phyloP scores from a whole-genome alignment of 2,329 filamentous ascomycete genomes.

The Pezicula radicicola region DNA sequence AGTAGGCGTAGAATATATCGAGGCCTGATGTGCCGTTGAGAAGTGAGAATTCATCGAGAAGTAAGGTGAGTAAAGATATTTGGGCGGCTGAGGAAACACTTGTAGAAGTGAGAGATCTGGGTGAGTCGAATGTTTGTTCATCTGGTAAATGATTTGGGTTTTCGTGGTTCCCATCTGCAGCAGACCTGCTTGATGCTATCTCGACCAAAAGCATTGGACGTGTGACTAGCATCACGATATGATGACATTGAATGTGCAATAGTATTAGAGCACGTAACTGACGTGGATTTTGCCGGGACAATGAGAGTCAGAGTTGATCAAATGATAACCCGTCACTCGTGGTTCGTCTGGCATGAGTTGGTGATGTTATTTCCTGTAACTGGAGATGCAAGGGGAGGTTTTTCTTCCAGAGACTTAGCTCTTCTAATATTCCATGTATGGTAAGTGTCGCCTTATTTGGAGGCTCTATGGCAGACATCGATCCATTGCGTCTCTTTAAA shows the following conservation, averaged over 20 bases:
- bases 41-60: slow-evolving; percentile 30
- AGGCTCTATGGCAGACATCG: too few relatives aligned
- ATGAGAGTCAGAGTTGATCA: too few relatives aligned
- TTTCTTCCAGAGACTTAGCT: slow-evolving; percentile 15
- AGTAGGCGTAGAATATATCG: slow-evolving; percentile 34
- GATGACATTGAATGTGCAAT: too few relatives aligned
- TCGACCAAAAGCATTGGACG: background rate
- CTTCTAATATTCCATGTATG: slow-evolving; percentile 18
- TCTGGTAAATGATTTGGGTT: too few relatives aligned
- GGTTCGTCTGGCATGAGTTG: background rate
- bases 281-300: too few relatives aligned
- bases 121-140: slow-evolving; percentile 1
- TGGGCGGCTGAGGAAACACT: slow-evolving; percentile 11
- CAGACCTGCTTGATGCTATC: background rate
- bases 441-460: background rate
- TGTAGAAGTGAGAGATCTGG: slow-evolving; percentile 13
- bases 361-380: background rate
- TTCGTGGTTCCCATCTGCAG: background rate
- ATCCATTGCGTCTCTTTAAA: too few relatives aligned
- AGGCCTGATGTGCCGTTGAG: slow-evolving; percentile 32
- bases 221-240: background rate
- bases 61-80: slow-evolving; percentile 27
- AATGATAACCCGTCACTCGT: background rate
- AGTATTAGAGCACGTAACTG: too few relatives aligned
- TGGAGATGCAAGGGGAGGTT: slow-evolving; percentile 16